phyloP scores from a whole-genome alignment of 148 eudicot species.

The Beta vulgaris region DNA sequence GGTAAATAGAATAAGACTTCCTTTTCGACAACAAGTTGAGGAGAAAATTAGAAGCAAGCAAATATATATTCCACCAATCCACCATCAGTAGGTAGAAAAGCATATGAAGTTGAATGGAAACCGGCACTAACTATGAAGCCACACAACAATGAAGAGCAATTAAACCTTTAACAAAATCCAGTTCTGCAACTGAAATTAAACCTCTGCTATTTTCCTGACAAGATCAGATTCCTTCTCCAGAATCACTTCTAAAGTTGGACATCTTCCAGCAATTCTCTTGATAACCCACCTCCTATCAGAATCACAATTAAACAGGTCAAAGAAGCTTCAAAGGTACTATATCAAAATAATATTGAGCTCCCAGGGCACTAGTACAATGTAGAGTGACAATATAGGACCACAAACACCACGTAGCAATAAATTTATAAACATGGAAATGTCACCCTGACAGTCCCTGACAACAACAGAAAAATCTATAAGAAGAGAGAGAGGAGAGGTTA shows the following conservation, averaged over 20 bases:
- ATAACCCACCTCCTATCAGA: slow-evolving; percentile 85
- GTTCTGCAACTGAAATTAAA: slow-evolving; percentile 47
- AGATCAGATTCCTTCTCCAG: slow-evolving; percentile 73
- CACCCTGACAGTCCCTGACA: no score
- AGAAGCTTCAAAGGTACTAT: not conserved
- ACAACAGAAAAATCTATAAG: not conserved
- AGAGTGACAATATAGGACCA: not conserved
- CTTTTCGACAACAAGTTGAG: not conserved
- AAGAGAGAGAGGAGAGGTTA: not conserved
- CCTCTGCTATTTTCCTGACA: slow-evolving; percentile 86
- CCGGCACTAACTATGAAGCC: slow-evolving; percentile 21
- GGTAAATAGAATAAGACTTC: not conserved
- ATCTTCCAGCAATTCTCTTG: slow-evolving; percentile 59
- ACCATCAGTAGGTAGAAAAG: not conserved
- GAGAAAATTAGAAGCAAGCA: not conserved
- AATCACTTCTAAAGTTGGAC: slow-evolving; percentile 58
- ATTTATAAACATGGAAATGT: not conserved
- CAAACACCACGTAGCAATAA: not conserved
- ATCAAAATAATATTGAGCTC: not conserved
- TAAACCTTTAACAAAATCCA: slow-evolving; percentile 42
- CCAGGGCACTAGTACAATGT: not conserved
- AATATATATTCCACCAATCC: not conserved
- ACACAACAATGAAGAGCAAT: slow-evolving; percentile 33
- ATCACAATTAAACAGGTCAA: not conserved
- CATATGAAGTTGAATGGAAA: not conserved